A percentile compares a stretch with the other conserved stretches of the same genome.
phyloP scores from a whole-genome alignment of 2,329 filamentous ascomycete species.

The Ramularia endophylla region DNA sequence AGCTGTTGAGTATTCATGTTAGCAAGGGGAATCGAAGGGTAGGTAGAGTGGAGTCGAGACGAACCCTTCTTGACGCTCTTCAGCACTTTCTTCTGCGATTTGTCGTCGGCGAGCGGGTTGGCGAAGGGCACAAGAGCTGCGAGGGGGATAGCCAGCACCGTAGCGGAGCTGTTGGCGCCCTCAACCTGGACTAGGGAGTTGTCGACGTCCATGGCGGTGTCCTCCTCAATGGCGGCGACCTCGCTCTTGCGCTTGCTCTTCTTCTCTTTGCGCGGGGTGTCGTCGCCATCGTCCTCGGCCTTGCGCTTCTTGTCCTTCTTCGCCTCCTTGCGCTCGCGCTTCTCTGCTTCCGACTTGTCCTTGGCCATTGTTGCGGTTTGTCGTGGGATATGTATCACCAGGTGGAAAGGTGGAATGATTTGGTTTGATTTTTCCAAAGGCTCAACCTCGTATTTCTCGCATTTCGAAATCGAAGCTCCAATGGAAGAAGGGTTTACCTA shows the following conservation, averaged over 20 bases:
- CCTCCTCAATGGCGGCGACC: slow-evolving; percentile 35
- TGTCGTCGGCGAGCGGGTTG: slow-evolving; percentile 71
- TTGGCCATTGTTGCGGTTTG: slow-evolving; percentile 32
- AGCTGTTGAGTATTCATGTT: slow-evolving; percentile 52
- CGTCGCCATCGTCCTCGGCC: not conserved
- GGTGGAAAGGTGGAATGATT: not conserved
- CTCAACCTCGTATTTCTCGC: too few relatives aligned
- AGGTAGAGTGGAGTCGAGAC: slow-evolving; percentile 15
- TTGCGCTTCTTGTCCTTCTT: slow-evolving; percentile 51
- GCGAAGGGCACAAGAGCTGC: slow-evolving; percentile 75
- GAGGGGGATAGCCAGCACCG: slow-evolving; percentile 33
- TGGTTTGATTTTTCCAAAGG: too few relatives aligned
- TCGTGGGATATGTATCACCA: not conserved
- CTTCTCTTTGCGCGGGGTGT: slow-evolving; percentile 44
- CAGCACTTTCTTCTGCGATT: slow-evolving; percentile 61
- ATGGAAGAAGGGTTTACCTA: too few relatives aligned
- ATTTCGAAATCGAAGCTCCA: too few relatives aligned
- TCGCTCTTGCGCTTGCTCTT: slow-evolving; percentile 56
- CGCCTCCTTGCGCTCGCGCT: slow-evolving; percentile 33
- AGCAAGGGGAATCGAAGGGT: slow-evolving; percentile 2
- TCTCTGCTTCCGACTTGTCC: slow-evolving; percentile 29
- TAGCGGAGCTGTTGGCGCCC: slow-evolving; percentile 38
- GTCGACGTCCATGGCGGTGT: slow-evolving; percentile 25
- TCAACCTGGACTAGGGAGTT: slow-evolving; percentile 33
- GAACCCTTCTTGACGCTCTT: slow-evolving; percentile 59